Evolutionary conservation across 83 land plant genomes (phyloP).

Genomic region (Picea mariana): DNA sequence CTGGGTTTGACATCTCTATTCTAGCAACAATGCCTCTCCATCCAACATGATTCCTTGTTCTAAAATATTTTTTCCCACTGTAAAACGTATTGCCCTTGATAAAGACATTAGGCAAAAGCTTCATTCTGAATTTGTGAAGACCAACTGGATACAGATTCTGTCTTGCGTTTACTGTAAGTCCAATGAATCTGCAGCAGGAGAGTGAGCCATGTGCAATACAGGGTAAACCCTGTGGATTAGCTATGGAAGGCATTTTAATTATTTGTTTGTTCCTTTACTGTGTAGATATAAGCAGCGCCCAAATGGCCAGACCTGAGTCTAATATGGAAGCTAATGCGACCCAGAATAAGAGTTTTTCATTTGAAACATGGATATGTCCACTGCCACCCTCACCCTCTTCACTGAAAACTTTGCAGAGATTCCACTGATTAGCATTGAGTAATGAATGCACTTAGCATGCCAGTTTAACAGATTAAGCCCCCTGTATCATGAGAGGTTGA

Average conservation of each 20-base stretch:
- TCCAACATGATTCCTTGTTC: not conserved
- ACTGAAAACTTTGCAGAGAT: too few species aligned
- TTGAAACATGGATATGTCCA: too few species aligned
- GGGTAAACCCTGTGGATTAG: constrained; percentile 6
- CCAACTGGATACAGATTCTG: not conserved
- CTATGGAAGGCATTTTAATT: not conserved
- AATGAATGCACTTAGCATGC: too few species aligned
- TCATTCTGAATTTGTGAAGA: not conserved
- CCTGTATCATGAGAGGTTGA: too few species aligned
- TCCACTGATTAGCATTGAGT: too few species aligned
- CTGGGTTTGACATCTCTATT: constrained; percentile 44
- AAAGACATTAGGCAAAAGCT: not conserved
- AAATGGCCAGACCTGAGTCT: too few species aligned
- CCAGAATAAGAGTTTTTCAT: too few species aligned
- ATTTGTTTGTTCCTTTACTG: too few species aligned
- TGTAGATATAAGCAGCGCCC: too few species aligned
- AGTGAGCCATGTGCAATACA: not conserved
- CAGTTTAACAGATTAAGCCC: too few species aligned
- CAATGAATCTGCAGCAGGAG: not conserved
- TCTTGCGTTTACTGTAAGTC: not conserved
- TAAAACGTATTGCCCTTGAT: not conserved
- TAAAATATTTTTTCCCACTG: not conserved
- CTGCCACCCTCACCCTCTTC: too few species aligned
- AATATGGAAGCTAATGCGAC: too few species aligned
- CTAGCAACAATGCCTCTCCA: constrained; percentile 2